These are phyloP conservation scores for Davidsoniella eucalypti DNA, from an alignment of 2,329 filamentous ascomycete genomes.

Conservation along the genomic window DNA sequence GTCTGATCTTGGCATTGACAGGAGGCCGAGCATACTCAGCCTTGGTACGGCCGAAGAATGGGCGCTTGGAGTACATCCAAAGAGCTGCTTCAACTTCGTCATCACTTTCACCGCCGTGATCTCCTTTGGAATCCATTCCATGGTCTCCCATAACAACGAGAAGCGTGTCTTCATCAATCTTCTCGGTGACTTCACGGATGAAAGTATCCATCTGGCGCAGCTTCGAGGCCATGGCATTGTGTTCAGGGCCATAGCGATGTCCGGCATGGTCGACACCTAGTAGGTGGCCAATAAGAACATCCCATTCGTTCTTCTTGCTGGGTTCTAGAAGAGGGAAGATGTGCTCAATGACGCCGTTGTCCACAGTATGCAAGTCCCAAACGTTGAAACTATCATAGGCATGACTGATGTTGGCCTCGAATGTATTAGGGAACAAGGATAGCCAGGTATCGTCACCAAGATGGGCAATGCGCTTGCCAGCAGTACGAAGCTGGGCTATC, in stretches of 20 bases:
- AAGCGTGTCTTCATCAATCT: conserved; percentile 70
- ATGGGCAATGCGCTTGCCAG: conserved; percentile 65
- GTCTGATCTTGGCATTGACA: conserved; percentile 58
- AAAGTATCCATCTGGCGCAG: conserved; percentile 79
- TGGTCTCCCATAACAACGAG: conserved; percentile 98
- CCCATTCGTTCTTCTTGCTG: conserved; percentile 57
- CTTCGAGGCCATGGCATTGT: conserved; percentile 82
- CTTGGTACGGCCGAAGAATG: conserved; percentile 63
- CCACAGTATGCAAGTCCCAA: conserved; percentile 92
- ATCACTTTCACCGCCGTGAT: conserved; percentile 95
- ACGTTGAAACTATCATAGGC: conserved; percentile 97
- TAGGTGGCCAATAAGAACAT: conserved; percentile 87
- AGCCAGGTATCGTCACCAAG: conserved; percentile 98
- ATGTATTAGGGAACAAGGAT: conserved; percentile 81
- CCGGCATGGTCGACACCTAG: conserved; percentile 94
- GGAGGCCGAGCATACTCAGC: conserved; percentile 41
- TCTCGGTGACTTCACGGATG: conserved; percentile 51
- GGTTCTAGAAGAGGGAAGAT: conserved; percentile 65
- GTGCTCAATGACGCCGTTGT: conserved; percentile 85
- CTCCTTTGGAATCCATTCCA: conserved; percentile 93
- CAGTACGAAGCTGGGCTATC: conserved; percentile 47
- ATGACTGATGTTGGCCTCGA: conserved; percentile 68
- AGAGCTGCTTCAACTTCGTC: conserved; percentile 88
- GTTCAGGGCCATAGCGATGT: conserved; percentile 86
- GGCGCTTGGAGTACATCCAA: conserved; percentile 95